A percentile compares a stretch with the other conserved stretches of the same genome.
Evolutionary conservation across 1,284 basidiomycete genomes (phyloP).

Genomic region (Irpex sp.): DNA sequence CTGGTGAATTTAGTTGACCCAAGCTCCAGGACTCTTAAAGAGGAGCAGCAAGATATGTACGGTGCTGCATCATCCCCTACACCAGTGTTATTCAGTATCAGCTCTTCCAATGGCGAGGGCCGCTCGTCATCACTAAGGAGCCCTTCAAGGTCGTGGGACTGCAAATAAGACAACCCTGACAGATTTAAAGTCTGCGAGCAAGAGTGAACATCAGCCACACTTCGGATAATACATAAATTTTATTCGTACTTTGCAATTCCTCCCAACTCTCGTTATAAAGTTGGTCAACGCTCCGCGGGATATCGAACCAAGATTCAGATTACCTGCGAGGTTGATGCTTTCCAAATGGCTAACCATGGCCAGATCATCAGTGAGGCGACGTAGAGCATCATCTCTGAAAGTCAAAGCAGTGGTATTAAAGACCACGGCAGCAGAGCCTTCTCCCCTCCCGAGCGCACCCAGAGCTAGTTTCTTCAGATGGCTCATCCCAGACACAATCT

Average conservation of each 20-base stretch:
- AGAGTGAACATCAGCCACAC: not conserved
- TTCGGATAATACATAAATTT: not conserved
- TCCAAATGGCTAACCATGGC: slow-evolving; percentile 37
- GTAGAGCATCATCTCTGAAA: slow-evolving; percentile 49
- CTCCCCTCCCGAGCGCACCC: slow-evolving; percentile 56
- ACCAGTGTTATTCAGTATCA: slow-evolving; percentile 59
- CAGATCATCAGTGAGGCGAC: slow-evolving; percentile 40
- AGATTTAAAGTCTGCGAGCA: slow-evolving; percentile 46
- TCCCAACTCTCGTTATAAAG: slow-evolving; percentile 52
- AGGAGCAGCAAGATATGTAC: slow-evolving; percentile 49
- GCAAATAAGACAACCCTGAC: slow-evolving; percentile 46
- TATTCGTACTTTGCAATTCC: slow-evolving; percentile 50
- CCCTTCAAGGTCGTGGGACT: slow-evolving; percentile 50
- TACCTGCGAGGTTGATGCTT: slow-evolving; percentile 57
- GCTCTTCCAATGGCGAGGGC: slow-evolving; percentile 37
- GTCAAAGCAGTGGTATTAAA: slow-evolving; percentile 49
- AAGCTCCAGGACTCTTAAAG: slow-evolving; percentile 46
- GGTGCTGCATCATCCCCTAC: slow-evolving; percentile 54
- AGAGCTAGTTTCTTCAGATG: slow-evolving; percentile 47
- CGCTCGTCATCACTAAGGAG: slow-evolving; percentile 33
- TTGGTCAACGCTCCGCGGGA: slow-evolving; percentile 36
- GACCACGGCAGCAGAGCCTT: slow-evolving; percentile 41
- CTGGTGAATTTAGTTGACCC: slow-evolving; percentile 59
- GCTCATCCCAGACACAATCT: slow-evolving; percentile 36
- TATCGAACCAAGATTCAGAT: slow-evolving; percentile 50